These are phyloP conservation scores for Podaxis pistillaris DNA, from an alignment of 768 basidiomycete species.

Conservation along the genomic window DNA sequence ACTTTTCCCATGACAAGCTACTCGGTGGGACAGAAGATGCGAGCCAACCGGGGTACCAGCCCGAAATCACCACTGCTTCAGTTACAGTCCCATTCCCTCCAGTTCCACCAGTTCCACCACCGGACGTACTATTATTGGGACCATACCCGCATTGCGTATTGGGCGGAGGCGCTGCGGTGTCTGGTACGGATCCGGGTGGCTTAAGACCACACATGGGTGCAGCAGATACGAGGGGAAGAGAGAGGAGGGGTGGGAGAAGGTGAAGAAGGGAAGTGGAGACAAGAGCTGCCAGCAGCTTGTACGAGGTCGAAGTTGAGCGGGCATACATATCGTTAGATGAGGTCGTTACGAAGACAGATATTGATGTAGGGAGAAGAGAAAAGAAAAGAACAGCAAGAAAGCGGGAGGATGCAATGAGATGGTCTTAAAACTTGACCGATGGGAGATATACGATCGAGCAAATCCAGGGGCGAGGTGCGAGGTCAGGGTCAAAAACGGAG, in stretches of 20 bases:
- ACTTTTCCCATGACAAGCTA: constrained; percentile 54
- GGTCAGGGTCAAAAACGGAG: background rate
- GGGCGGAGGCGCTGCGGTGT: constrained; percentile 5
- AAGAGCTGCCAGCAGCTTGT: constrained; percentile 29
- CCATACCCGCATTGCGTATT: background rate
- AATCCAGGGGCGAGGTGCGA: background rate
- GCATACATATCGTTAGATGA: constrained; percentile 1
- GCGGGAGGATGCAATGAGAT: background rate
- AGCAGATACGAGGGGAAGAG: constrained; percentile 23
- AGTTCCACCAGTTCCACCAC: background rate
- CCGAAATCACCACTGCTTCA: constrained; percentile 1
- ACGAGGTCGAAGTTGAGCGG: constrained; percentile 11
- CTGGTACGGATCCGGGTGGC: constrained; percentile 22
- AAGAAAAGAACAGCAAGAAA: background rate
- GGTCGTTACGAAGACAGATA: background rate
- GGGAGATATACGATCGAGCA: background rate
- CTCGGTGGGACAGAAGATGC: constrained; percentile 22
- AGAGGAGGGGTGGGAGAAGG: constrained; percentile 2
- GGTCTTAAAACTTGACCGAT: background rate
- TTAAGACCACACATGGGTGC: constrained; percentile 33
- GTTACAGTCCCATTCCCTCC: background rate
- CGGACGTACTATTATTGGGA: constrained; percentile 1
- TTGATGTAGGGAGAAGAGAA: background rate
- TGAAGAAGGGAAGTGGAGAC: constrained; percentile 8
- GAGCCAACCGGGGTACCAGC: constrained; percentile 10